A percentile compares a stretch with the other conserved stretches of the same genome.
phyloP scores from a whole-genome alignment of 2,329 filamentous ascomycete genomes.

The Colletotrichum karsti region DNA sequence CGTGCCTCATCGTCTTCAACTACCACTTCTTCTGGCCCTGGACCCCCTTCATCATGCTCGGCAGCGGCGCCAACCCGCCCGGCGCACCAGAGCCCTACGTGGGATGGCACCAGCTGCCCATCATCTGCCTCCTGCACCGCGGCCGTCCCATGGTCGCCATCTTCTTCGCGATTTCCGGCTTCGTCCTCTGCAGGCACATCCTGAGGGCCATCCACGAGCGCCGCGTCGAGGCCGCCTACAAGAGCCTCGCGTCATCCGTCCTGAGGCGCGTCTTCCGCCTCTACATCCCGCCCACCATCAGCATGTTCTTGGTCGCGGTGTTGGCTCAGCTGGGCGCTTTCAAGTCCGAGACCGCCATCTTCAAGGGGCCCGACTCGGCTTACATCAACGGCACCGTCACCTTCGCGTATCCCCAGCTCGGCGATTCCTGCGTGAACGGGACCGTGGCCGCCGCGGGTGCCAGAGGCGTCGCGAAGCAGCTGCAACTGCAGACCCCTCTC shows the following conservation, averaged over 20 bases:
- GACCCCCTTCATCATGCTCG: slow-evolving; percentile 49
- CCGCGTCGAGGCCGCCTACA: slow-evolving; percentile 43
- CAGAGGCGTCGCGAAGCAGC: slow-evolving; percentile 36
- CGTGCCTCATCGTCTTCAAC: slow-evolving; percentile 51
- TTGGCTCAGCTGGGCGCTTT: slow-evolving; percentile 48
- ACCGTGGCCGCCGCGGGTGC: slow-evolving; percentile 37
- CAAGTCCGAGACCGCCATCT: slow-evolving; percentile 43
- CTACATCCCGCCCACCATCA: slow-evolving; percentile 48
- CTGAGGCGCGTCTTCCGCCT: slow-evolving; percentile 49
- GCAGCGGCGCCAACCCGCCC: slow-evolving; percentile 46
- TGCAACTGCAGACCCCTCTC: slow-evolving; percentile 36
- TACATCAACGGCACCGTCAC: slow-evolving; percentile 50
- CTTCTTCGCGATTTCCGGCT: slow-evolving; percentile 54
- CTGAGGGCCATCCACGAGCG: slow-evolving; percentile 45
- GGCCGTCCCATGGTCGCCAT: slow-evolving; percentile 52
- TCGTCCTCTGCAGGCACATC: slow-evolving; percentile 49
- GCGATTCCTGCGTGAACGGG: slow-evolving; percentile 36
- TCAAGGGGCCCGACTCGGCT: slow-evolving; percentile 45
- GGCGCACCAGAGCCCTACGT: slow-evolving; percentile 43
- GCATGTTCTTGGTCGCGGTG: slow-evolving; percentile 48
- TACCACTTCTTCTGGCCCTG: slow-evolving; percentile 52
- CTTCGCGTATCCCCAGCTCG: slow-evolving; percentile 28
- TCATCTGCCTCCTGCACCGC: slow-evolving; percentile 48
- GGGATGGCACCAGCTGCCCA: slow-evolving; percentile 44
- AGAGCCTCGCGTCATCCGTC: slow-evolving; percentile 45